phyloP scores from a whole-genome alignment of 192 early-diverging fungal genomes.

The Rhizoclosmatium globosum region DNA sequence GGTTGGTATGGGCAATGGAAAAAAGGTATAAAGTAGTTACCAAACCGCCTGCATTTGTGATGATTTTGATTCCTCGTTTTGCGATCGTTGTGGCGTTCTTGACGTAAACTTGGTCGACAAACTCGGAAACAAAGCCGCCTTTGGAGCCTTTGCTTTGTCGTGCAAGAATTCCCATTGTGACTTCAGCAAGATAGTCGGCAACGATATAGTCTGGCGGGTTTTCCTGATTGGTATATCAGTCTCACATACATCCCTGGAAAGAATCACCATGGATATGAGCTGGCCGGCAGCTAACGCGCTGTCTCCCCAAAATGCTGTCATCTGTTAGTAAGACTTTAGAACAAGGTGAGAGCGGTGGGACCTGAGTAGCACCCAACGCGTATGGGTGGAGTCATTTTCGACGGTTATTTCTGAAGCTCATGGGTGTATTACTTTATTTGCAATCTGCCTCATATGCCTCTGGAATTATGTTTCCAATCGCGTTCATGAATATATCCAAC shows the following conservation, averaged over 20 bases:
- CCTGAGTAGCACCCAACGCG: conserved; percentile 66
- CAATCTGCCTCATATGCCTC: no score
- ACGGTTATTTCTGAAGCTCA: no score
- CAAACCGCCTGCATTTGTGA: conserved; percentile 69
- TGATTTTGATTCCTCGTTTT: conserved; percentile 63
- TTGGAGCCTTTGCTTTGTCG: conserved; percentile 57
- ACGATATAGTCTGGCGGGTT: conserved; percentile 59
- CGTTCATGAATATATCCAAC: no score
- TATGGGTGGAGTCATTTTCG: conserved; percentile 39
- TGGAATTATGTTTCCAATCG: no score
- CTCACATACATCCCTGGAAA: not conserved
- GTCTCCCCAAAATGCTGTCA: conserved; percentile 70
- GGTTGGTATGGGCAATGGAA: not conserved
- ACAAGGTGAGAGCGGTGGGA: not conserved
- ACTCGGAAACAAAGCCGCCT: conserved; percentile 67
- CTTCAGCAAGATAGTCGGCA: conserved; percentile 75
- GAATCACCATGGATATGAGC: conserved; percentile 55
- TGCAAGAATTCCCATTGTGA: conserved; percentile 75
- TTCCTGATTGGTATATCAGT: conserved; percentile 2
- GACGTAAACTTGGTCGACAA: conserved; percentile 63
- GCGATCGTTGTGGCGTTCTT: conserved; percentile 55
- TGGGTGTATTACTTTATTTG: no score
- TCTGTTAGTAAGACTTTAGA: not conserved
- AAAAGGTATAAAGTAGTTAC: not conserved
- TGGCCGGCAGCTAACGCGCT: conserved; percentile 62